Conservation (phyloP, 306 rosid species). For the Begonia peltatifolia region DNA sequence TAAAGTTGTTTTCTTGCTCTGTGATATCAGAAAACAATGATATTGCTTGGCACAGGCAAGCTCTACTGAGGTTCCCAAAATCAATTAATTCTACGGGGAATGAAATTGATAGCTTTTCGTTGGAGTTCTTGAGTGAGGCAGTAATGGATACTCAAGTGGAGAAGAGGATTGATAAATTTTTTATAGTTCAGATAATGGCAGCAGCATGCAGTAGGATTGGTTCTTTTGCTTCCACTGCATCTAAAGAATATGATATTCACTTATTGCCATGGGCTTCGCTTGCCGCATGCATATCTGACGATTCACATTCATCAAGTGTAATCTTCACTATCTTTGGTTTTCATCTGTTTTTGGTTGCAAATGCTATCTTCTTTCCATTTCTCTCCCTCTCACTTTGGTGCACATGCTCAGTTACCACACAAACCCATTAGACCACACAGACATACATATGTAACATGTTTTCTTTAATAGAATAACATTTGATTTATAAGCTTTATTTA, state of each 20-base stretch:
- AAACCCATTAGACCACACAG: too few relatives aligned
- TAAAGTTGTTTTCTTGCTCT: constrained; percentile 66
- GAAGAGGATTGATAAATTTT: constrained; percentile 60
- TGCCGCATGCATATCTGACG: constrained; percentile 75
- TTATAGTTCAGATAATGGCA: constrained; percentile 79
- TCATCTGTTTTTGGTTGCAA: constrained; percentile 13
- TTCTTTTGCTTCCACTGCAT: constrained; percentile 69
- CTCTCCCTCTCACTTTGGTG: background rate
- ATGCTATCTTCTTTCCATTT: constrained; percentile 2
- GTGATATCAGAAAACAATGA: constrained; percentile 46
- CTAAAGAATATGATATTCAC: constrained; percentile 91
- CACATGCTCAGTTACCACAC: too few relatives aligned
- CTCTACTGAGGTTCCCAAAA: constrained; percentile 62
- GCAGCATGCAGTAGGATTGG: constrained; percentile 76
- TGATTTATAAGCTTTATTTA: too few relatives aligned
- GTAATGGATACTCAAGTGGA: constrained; percentile 33
- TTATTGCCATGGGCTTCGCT: constrained; percentile 96
- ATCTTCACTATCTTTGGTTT: constrained; percentile 19
- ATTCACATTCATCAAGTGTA: constrained; percentile 34
- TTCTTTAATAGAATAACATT: too few relatives aligned
- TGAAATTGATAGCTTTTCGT: constrained; percentile 55
- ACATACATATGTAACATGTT: too few relatives aligned
- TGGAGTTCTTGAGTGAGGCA: constrained; percentile 57
- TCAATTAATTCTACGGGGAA: constrained; percentile 24
- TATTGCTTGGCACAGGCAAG: constrained; percentile 66